Base-by-base conservation (phyloP, 1,284 basidiomycete genomes). In the Trametes polyzona region DNA sequence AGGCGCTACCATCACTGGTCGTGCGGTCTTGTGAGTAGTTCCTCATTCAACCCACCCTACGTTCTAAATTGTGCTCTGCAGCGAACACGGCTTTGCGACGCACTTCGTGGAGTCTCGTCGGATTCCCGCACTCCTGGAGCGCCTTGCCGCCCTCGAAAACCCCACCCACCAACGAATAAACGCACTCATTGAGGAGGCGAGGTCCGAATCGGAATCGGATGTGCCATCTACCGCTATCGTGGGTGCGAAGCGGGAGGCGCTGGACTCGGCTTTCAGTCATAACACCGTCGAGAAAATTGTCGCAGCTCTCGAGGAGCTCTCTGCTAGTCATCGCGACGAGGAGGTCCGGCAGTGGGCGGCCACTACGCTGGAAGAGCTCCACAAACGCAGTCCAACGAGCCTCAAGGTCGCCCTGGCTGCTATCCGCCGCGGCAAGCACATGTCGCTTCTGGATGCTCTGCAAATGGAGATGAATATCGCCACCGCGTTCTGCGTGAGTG, bases 11-110 rank as follows among this genome's bases (percentile, higher is more conserved):
- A 62, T 97, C 52, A 78, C 71, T 55, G 95, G 95, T 19, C 82
- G 92, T 63, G 90, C 87, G 24, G 90, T 90, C 44, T 96, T 92
- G 93, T 95, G 67, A 77, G 91, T 79, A 27, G 24, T 17, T 26
- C 58, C 51, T 47, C 36, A 60, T 47, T 53, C 30, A 52, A 49
- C 48, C 46, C 29, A 52, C 54, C 47, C 48, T 21, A 36, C 41
- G 23, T 16, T 42, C 46, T 51, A 43, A 39, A 36, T 59, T 62
- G 58, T 35, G 33, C 30, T 43, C 16, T 48, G 33, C 59, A 95
- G 92, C 68, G 92, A 95, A 65, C 84, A 90, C 65, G 95, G 95
- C 33, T 82, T 97, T 65, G 95, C 95, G 1, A 96, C 95, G 2
- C 95, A 98, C 74, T 97, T 82, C 69, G 83, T 96, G 53, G 86